phyloP scores from a whole-genome alignment of 495 filamentous ascomycete genomes.

The Penicillium mononematosum region DNA sequence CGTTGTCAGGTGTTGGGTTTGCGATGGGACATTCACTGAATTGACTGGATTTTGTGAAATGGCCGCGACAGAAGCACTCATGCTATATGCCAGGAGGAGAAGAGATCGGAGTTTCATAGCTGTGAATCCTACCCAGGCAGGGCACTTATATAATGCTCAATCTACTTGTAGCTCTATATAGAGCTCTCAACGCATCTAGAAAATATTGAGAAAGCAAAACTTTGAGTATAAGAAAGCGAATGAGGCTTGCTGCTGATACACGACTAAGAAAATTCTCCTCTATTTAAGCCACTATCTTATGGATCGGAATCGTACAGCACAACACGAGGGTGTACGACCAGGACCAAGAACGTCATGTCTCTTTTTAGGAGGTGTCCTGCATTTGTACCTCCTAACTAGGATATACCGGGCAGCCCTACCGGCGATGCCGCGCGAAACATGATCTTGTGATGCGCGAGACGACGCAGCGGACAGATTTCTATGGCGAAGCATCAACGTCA shows the following conservation, averaged over 20 bases:
- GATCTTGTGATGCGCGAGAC: background rate
- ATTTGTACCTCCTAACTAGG: constrained; percentile 5
- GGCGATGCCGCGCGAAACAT: background rate
- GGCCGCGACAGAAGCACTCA: constrained; percentile 1
- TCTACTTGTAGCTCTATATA: background rate
- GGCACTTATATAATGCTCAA: background rate
- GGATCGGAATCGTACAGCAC: background rate
- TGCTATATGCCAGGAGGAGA: background rate
- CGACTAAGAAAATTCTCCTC: background rate
- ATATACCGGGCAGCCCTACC: constrained; percentile 8
- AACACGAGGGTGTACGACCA: background rate
- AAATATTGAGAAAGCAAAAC: background rate
- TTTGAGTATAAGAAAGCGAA: background rate
- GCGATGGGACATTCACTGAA: background rate
- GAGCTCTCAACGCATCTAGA: background rate
- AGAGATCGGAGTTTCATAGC: constrained; percentile 2
- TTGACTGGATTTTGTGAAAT: background rate
- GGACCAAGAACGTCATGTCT: background rate
- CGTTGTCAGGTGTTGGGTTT: background rate
- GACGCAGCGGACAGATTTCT: background rate
- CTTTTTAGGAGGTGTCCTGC: constrained; percentile 8
- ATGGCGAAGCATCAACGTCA: background rate
- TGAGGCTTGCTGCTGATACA: background rate
- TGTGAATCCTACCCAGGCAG: background rate
- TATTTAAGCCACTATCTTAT: background rate